Evolutionary conservation across 495 filamentous ascomycete species (phyloP), one percentile per base, ranked within the genome.

Genomic region (Penicillium pancosmium): DNA sequence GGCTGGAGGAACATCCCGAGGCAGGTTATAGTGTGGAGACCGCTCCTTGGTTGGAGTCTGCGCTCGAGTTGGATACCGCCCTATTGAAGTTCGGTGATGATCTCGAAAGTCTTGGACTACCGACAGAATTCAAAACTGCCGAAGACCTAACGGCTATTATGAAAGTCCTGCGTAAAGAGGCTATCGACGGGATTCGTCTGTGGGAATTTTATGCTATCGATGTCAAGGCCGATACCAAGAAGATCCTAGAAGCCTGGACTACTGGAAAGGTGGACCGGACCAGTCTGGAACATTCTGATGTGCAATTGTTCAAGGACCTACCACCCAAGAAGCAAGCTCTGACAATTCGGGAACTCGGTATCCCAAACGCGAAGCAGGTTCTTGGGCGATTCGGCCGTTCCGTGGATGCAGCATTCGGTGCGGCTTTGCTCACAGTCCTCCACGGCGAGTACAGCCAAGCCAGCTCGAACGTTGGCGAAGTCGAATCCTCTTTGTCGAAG

Each of bases 141-240:
- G 88, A 89, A 31, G 92, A 97, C 66, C 75, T 99, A n/a, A 65
- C 90, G 10, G 82, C 83, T 61, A 82, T 97, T 55, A 96, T 97
- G 87, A 88, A 91, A 18, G 90, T 82, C 10, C 80, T 96, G 47
- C 93, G 95, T 61, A 82, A 86, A 33, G 82, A 91, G 56, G 91
- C 91, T 36, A 84, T 99, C 60, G 83, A 84, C 34, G 79, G 81
- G 16, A 80, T 93, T 59, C 84, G 83, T 36, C 81, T 99, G 6
- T 99, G 95, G 95, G 89, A 99, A 67, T 99, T 87, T 74, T 98
- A 96, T 66, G 87, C 88, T 10, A 70, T 96, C 49, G 84, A 98
- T 67, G 87, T 94, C 2, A 84, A 92, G 41, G 73, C 82, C n/a
- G 82, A 92, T 66, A 79, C 85, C 16, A 82, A 88, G 52, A 82